Evolutionary conservation across 2,329 filamentous ascomycete genomes (phyloP).

Genomic region (Waltergamsia citrina): DNA sequence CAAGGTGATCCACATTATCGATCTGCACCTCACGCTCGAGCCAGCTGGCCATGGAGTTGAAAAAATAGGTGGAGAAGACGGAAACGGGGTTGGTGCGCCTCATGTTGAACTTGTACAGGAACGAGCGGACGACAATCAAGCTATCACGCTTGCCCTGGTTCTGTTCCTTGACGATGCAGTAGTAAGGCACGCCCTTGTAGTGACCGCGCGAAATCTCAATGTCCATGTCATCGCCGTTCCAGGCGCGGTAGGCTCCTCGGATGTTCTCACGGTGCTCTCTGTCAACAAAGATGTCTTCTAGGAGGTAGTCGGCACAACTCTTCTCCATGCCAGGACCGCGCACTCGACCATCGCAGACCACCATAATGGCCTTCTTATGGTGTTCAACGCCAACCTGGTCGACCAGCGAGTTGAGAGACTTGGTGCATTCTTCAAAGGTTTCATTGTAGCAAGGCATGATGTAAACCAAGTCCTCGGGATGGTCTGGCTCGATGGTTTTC

Average conservation of each 20-base stretch:
- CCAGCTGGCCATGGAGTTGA: conserved; percentile 20
- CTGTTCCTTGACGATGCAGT: conserved; percentile 30
- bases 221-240: conserved; percentile 26
- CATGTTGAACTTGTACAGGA: conserved; percentile 30
- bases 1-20: conserved; percentile 21
- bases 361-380: conserved; percentile 12
- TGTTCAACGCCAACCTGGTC: conserved; percentile 10
- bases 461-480: conserved; percentile 23
- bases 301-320: conserved; percentile 20
- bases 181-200: conserved; percentile 28
- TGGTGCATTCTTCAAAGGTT: conserved; percentile 23
- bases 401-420: conserved; percentile 18
- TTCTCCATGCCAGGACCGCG: conserved; percentile 13
- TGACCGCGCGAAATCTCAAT: conserved; percentile 23
- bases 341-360: conserved; percentile 14
- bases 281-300: conserved; percentile 25
- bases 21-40: conserved; percentile 17
- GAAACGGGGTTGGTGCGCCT: conserved; percentile 21
- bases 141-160: conserved; percentile 33
- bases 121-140: conserved; percentile 28
- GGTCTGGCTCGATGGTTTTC: conserved; percentile 9
- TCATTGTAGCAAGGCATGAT: conserved; percentile 33
- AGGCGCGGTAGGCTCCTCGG: conserved; percentile 23
- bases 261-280: conserved; percentile 15
- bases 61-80: conserved; percentile 25